Conservation (phyloP, 768 basidiomycete genomes). For the Mrakia gelida region DNA sequence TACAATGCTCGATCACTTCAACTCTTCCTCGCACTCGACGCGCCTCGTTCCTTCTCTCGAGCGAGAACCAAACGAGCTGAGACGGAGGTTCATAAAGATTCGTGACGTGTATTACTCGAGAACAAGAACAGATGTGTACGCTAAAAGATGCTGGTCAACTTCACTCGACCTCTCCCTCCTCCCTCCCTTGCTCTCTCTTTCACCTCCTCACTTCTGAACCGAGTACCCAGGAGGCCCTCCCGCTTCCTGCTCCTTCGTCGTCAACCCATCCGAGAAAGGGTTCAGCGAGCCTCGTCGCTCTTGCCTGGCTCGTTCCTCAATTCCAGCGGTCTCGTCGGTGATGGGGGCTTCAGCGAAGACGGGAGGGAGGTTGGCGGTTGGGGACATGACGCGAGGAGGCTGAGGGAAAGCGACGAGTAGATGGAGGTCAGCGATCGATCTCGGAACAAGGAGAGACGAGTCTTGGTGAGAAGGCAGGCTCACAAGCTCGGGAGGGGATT, state of each 20-base stretch:
- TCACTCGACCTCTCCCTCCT: neutral
- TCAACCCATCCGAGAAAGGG: neutral
- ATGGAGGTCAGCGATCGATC: neutral
- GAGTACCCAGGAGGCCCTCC: too few species aligned
- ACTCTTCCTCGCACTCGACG: too few species aligned
- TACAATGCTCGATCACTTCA: too few species aligned
- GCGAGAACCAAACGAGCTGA: too few species aligned
- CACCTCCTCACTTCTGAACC: too few species aligned
- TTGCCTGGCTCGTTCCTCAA: constrained; percentile 1
- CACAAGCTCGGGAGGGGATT: neutral
- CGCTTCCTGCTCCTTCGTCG: neutral
- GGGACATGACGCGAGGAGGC: constrained; percentile 1
- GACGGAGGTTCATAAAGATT: too few species aligned
- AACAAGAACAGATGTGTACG: too few species aligned
- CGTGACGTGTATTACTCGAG: too few species aligned
- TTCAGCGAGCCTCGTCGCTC: neutral
- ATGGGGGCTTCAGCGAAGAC: constrained; percentile 7
- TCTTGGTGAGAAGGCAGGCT: neutral
- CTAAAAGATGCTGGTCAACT: neutral
- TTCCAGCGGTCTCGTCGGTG: neutral
- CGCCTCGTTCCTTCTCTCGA: neutral
- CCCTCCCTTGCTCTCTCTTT: too few species aligned
- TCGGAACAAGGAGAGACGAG: neutral
- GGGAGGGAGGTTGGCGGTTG: constrained; percentile 1
- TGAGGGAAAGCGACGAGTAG: neutral